phyloP scores from a whole-genome alignment of 768 basidiomycete genomes.

The Scleroderma citrinum region DNA sequence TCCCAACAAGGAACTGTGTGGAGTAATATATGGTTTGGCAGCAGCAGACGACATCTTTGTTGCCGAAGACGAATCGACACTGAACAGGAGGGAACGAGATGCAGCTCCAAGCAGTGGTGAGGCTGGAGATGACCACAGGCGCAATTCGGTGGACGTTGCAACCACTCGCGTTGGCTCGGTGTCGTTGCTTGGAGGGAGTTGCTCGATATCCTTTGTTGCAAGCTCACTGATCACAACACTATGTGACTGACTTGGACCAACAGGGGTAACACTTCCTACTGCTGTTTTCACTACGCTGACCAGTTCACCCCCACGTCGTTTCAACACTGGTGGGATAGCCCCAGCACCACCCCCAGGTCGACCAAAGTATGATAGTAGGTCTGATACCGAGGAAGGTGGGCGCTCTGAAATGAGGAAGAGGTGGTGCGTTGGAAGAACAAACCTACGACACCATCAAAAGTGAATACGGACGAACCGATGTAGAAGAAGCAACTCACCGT shows the following conservation, averaged over 20 bases:
- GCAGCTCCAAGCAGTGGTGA: neutral
- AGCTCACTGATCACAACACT: neutral
- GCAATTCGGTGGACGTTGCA: neutral
- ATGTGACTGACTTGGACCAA: neutral
- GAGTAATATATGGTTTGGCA: neutral
- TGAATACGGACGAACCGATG: neutral
- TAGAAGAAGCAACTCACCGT: conserved; percentile 40
- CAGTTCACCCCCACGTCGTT: conserved; percentile 57
- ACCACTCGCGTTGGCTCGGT: neutral
- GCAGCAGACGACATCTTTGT: neutral
- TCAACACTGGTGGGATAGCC: conserved; percentile 57
- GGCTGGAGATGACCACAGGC: neutral
- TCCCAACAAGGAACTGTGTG: neutral
- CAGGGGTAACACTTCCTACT: conserved; percentile 21
- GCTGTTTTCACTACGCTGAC: conserved; percentile 54
- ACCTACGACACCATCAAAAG: conserved; percentile 35
- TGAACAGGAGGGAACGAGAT: neutral
- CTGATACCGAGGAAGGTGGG: conserved; percentile 59
- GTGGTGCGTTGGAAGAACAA: conserved; percentile 69
- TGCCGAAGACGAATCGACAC: neutral
- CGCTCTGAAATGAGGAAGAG: conserved; percentile 70
- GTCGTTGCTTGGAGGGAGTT: neutral
- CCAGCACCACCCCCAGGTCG: conserved; percentile 10
- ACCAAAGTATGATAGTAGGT: conserved; percentile 53
- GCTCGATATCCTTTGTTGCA: neutral